These are phyloP conservation scores for Ustilago xerochloae DNA, from an alignment of 1,284 basidiomycete species.

Conservation along the genomic window DNA sequence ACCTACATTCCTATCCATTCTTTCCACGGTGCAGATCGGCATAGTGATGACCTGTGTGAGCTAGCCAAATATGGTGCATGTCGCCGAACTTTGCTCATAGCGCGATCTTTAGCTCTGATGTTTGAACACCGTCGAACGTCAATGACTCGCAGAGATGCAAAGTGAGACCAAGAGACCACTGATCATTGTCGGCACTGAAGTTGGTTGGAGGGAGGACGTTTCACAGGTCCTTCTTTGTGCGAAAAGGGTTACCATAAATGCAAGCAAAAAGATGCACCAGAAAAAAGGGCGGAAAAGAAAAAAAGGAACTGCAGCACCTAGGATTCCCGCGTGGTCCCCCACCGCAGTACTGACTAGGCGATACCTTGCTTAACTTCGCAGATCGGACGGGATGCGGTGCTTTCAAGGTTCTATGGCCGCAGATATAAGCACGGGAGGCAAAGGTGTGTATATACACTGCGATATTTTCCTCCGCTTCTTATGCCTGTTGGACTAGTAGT, in stretches of 20 bases:
- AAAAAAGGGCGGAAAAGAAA: slow-evolving; percentile 13
- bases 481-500: neutral
- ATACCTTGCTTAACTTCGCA: slow-evolving; percentile 82
- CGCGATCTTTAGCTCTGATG: too few relatives aligned
- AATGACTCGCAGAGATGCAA: too few relatives aligned
- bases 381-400: slow-evolving; percentile 83
- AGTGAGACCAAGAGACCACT: too few relatives aligned
- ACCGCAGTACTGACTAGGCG: slow-evolving; percentile 84
- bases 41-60: too few relatives aligned
- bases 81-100: too few relatives aligned
- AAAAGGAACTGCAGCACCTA: slow-evolving; percentile 78
- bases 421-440: slow-evolving; percentile 70
- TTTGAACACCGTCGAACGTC: too few relatives aligned
- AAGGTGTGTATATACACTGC: neutral
- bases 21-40: too few relatives aligned
- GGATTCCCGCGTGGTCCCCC: slow-evolving; percentile 85
- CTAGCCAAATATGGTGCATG: too few relatives aligned
- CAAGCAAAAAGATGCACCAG: neutral
- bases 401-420: slow-evolving; percentile 82
- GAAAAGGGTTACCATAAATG: neutral
- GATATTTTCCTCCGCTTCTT: neutral
- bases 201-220: too few relatives aligned
- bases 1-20: too few relatives aligned
- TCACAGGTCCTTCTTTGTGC: too few relatives aligned
- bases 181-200: too few relatives aligned